Base-by-base conservation (phyloP, 331 rosid species). In the Acacia concinna region DNA sequence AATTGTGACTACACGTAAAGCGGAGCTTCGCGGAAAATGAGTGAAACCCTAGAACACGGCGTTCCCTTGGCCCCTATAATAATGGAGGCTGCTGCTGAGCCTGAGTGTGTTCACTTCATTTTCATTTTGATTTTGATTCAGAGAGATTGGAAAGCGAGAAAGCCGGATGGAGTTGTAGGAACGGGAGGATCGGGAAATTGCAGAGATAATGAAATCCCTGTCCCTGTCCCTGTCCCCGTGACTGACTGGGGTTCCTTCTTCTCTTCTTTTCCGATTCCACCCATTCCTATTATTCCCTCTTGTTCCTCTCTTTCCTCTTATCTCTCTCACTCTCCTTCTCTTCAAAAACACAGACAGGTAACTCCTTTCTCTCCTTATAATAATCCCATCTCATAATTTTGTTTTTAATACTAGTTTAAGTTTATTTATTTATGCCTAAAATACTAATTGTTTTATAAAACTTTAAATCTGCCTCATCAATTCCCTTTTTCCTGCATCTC, bases 231-330 rank as follows among this genome's bases (percentile, higher is more conserved):
- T n/a, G n/a, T n/a, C n/a, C n/a, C n/a, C n/a, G n/a, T n/a, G n/a
- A n/a, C n/a, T n/a, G n/a, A n/a, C n/a, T n/a, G n/a, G n/a, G n/a
- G n/a, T n/a, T n/a, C n/a, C 21, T 11, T 20, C 14, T 17, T n/a
- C 66, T 11, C 11, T 1, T 40, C 20, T 81, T 79, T 86, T 59
- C 89, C 87, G 27, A 86, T 78, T 69, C 89, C 85, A 60, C 87
- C 85, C 89, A 84, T 84, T 73, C 87, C 87, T 84, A 84, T 68
- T 1, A 81, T 84, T 84, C 81, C 78, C 85, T 81, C 41, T 57
- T 0, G 59, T 76, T 80, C 79, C 79, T 56, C 82, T 65, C 87
- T 80, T 77, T 81, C 82, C 79, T 81, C 85, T 76, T 47, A 32
- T 21, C 18, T 23, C 38, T 8, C 21, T 32, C 34, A 1, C 59